phyloP scores from a whole-genome alignment of 805 yeast genomes.

The Candida loeiensis region DNA sequence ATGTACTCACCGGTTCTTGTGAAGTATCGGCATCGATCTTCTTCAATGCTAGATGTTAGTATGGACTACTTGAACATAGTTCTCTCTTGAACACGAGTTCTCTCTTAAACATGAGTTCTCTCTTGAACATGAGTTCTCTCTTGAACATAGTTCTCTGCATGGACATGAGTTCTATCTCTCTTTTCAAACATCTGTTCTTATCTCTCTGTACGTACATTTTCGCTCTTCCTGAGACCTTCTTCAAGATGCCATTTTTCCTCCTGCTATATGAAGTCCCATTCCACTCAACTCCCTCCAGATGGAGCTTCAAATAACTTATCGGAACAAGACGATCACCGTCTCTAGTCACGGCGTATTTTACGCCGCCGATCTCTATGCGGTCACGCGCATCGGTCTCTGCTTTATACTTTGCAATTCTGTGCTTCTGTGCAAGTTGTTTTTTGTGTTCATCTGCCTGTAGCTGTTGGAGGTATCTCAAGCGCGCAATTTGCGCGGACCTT shows the following conservation, averaged over 20 bases:
- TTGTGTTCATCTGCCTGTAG: slow-evolving; percentile 15
- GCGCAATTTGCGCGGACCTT: slow-evolving; percentile 16
- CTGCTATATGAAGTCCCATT: slow-evolving; percentile 25
- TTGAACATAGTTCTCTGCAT: no score
- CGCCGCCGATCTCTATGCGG: slow-evolving; percentile 39
- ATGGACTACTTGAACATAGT: no score
- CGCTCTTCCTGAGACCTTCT: slow-evolving; percentile 12
- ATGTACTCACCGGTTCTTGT: slow-evolving; percentile 36
- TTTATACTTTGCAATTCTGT: slow-evolving; percentile 25
- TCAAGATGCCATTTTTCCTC: slow-evolving; percentile 25
- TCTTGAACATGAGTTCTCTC: no score
- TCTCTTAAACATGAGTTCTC: no score
- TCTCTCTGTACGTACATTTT: slow-evolving; percentile 13
- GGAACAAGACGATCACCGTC: slow-evolving; percentile 42
- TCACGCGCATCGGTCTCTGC: slow-evolving; percentile 43
- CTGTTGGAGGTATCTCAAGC: slow-evolving; percentile 3
- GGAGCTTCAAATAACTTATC: slow-evolving; percentile 17
- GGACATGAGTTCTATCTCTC: background rate
- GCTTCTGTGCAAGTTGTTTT: slow-evolving; percentile 10
- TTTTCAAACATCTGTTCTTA: background rate
- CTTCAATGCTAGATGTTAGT: slow-evolving; percentile 12
- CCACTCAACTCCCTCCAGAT: slow-evolving; percentile 24
- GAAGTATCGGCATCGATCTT: slow-evolving; percentile 33
- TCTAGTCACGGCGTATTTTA: slow-evolving; percentile 40
- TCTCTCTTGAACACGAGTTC: no score